Evolutionary conservation across 1,284 basidiomycete genomes (phyloP), one percentile per base, ranked within the genome.

Genomic region (Chalciporus piperatoides): DNA sequence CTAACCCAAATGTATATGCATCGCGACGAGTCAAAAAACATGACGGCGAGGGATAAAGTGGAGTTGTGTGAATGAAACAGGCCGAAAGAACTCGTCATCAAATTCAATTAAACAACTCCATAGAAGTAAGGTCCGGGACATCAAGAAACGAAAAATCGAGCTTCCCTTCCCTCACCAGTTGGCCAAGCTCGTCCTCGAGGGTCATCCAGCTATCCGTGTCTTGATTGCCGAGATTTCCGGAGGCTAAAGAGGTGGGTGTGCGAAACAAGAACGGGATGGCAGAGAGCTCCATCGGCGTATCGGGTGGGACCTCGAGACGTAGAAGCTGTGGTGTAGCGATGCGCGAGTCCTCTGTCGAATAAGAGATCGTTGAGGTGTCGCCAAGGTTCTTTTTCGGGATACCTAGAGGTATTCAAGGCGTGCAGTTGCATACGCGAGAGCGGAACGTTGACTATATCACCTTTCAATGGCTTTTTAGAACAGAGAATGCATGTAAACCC

Each of bases 191-290:
- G 5, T 61, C 54, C 38, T 67, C 61, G 48, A 62, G 14, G 30
- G 19, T 28, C 49, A 39, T 23, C 64, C 60, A 62, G 48, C 46
- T 10, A 14, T 46, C 23, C 44, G 30, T 14, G 4, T 1, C 28
- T 37, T 9, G 48, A 30, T 27, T 27, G 6, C 15, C 10, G 41
- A 35, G 4, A 17, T 39, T 25, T 28, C 48, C 41, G 7, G 44
- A 32, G 32, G 4, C 23, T 5, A 64, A 42, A 6, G 32, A 4
- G 21, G 46, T 10, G 2, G 67, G 67, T 14, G 63, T 59, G 38
- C 62, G 47, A 48, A 61, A 67, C 11, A 68, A 38, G 28, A 67
- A 68, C 1, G 63, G 67, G 8, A 69, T 61, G 21, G 67, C 67
- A 3, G 67, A 68, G 40, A 68, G 60, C 24, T 67, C 60, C 19